These are phyloP conservation scores for Volvariella volvacea DNA, from an alignment of 1,284 basidiomycete genomes.

Conservation along the genomic window DNA sequence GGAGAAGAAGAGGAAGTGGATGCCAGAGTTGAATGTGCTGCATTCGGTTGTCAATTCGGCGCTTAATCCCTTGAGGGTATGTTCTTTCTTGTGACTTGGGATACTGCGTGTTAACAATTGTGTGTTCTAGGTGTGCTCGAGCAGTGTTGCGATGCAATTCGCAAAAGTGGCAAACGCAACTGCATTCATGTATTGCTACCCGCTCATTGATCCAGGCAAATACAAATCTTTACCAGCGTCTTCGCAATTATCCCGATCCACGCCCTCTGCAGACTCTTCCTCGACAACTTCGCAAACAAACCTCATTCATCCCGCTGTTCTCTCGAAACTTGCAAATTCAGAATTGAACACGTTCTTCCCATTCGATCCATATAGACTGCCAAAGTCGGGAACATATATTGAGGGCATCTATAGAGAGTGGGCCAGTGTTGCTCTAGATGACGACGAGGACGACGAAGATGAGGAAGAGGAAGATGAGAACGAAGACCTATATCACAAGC, in stretches of 20 bases:
- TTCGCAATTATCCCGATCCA: not conserved
- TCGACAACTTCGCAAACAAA: not conserved
- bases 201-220: constrained; percentile 68
- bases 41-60: constrained; percentile 79
- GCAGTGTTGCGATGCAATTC: constrained; percentile 90
- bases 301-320: constrained; percentile 23
- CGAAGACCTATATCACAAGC: constrained; percentile 8
- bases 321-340: constrained; percentile 42
- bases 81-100: constrained; percentile 7
- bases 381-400: constrained; percentile 64
- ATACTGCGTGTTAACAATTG: not conserved
- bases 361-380: constrained; percentile 95
- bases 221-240: constrained; percentile 42
- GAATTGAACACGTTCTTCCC: constrained; percentile 96
- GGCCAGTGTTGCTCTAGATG: constrained; percentile 68
- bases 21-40: constrained; percentile 73
- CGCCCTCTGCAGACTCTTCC: no score
- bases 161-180: constrained; percentile 90
- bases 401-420: constrained; percentile 72
- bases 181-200: constrained; percentile 93
- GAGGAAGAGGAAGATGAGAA: constrained; percentile 12
- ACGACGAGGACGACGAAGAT: constrained; percentile 27
- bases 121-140: constrained; percentile 67
- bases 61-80: constrained; percentile 86
- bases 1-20: constrained; percentile 67